Evolutionary conservation across 176 grass and related monocot genomes (phyloP), one percentile per base, ranked within the genome.

Genomic region (Oryza rufipogon): DNA sequence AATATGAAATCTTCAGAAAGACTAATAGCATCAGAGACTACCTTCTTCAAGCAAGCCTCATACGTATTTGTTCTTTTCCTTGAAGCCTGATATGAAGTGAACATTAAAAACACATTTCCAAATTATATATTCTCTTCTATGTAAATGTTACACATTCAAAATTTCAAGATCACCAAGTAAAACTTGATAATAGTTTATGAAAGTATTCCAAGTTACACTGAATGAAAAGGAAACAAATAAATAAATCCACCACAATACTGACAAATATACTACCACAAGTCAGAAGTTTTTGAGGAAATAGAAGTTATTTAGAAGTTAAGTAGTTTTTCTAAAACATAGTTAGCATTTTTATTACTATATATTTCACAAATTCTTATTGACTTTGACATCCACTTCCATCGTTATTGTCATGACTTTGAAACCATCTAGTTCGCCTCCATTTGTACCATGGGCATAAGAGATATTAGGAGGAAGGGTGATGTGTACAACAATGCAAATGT

Each of bases 1-100:
- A 77, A 58, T 48, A 88, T 68, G 70, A 93, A 88, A 83, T 91
- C 88, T 80, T 94, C 91, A 54, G 93, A 87, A 4, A 84, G n/a
- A 75, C 81, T 92, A 70, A 92, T 61, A 84, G 65, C 71, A 66
- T 52, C 80, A 70, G 26, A 79, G 9, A 86, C 88, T 11, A 80
- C 66, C 47, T 88, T 78, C 32, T 84, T 89, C 46, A 82, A 54
- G 19, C 66, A 16, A 58, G 68, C 41, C 60, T 69, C 85, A 76
- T 78, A 23, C 23, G 23, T 23, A 81, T 61, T 77, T 30, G 79
- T 66, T 88, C 77, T 89, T 82, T 41, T 69, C 74, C 91, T 88
- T 81, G 79, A 84, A 65, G 82, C 72, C 95, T 95, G 80, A 78
- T 73, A 90, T 83, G 13, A 89, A 30, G n/a, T 12, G 78, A 69